Evolutionary conservation across 2,329 filamentous ascomycete species (phyloP), one percentile per base, ranked within the genome.

Genomic region (Byssochlamys sp.): DNA sequence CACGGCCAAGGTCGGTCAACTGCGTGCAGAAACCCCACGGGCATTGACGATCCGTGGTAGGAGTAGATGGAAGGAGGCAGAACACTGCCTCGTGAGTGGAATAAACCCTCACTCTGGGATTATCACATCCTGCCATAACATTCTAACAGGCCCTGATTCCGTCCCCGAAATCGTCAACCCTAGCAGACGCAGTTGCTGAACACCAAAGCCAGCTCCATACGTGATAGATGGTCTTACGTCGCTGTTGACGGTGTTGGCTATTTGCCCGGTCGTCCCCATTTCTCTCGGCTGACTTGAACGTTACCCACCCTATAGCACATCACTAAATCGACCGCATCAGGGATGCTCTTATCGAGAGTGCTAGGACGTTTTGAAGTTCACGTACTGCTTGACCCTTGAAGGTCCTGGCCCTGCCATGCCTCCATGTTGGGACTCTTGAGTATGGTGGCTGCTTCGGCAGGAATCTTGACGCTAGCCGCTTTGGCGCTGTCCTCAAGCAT

Each of bases 391-490:
- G n/a, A 29, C 19, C 49, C 24, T 45, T 49, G 28, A n/a, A 24
- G 33, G 25, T 55, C 29, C 31, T 24, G 29, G 33, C 12, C 54
- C n/a, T 51, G 39, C 35, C 26, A 49, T 55, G 54, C 11, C 19
- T 50, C 45, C 19, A 24, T n/a, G n/a, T 55, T 39, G 27, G 25
- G 54, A 26, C 45, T 51, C 19, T 50, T 50, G 6, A 69, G 57
- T 31, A 69, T 60, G 3, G 59, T 59, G 33, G 62, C 52, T 5
- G 59, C 62, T 48, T 70, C 68, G 4, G 55, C n/a, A 1, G 69
- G 66, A 9, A 69, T 53, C 19, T 11, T 57, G 26, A 66, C 57
- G 3, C 19, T 52, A 27, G 57, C 61, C 7, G 56, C 51, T 33
- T 61, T 49, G 14, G 61, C 60, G 1, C 56, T 2, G 45, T 60